Percentiles rank a stretch among this genome's conserved stretches.
These are phyloP conservation scores for Phytophthora hybrid DNA, from an alignment of 352 stramenopile species.

Conservation along the genomic window DNA sequence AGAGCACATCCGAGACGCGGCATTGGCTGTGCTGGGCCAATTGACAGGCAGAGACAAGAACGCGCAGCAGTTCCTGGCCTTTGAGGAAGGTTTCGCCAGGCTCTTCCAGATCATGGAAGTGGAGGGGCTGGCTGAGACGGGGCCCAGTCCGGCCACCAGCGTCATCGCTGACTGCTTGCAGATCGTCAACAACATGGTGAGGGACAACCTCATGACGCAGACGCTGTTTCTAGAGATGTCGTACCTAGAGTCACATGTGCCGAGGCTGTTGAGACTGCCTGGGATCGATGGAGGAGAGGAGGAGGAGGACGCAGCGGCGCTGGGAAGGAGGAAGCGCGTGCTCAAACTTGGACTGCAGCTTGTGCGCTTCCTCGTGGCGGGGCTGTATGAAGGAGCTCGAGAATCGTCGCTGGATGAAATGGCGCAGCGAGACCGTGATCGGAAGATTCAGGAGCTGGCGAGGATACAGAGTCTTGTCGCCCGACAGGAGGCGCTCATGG, in stretches of 20 bases:
- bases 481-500: slow-evolving; percentile 66
- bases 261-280: slow-evolving; percentile 53
- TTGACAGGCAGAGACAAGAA: slow-evolving; percentile 75
- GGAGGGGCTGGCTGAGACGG: slow-evolving; percentile 58
- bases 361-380: slow-evolving; percentile 67
- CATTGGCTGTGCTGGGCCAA: slow-evolving; percentile 72
- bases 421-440: slow-evolving; percentile 51
- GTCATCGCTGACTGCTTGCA: slow-evolving; percentile 80
- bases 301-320: slow-evolving; percentile 24
- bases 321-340: slow-evolving; percentile 58
- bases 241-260: slow-evolving; percentile 62
- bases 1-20: slow-evolving; percentile 84
- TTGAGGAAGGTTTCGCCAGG: slow-evolving; percentile 80
- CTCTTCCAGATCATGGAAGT: slow-evolving; percentile 83
- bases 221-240: slow-evolving; percentile 72
- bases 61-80: slow-evolving; percentile 84
- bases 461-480: slow-evolving; percentile 73
- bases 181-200: slow-evolving; percentile 85
- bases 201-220: slow-evolving; percentile 84
- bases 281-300: slow-evolving; percentile 28
- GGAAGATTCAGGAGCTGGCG: slow-evolving; percentile 55
- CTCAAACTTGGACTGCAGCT: slow-evolving; percentile 73
- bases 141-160: slow-evolving; percentile 39
- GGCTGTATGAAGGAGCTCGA: slow-evolving; percentile 61
- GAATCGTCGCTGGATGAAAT: slow-evolving; percentile 65